phyloP scores from a whole-genome alignment of 345 rosid species.

The Combretum micranthum region DNA sequence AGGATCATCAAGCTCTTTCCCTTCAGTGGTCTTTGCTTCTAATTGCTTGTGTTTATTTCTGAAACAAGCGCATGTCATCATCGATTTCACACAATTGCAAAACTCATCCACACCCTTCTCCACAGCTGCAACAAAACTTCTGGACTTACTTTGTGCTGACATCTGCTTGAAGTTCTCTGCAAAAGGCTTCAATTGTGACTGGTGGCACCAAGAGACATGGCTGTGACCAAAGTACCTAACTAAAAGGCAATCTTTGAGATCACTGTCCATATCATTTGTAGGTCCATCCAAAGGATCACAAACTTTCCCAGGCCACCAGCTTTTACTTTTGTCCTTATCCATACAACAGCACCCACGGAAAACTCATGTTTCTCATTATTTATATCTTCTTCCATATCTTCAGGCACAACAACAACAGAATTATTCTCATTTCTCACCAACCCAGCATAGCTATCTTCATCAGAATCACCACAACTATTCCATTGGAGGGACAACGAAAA shows the following conservation, averaged over 20 bases:
- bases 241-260: conserved; percentile 24
- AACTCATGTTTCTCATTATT: conserved; percentile 19
- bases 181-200: conserved; percentile 61
- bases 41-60: conserved; percentile 17
- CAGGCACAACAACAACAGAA: conserved; percentile 17
- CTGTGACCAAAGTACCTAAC: conserved; percentile 46
- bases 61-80: conserved; percentile 53
- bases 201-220: conserved; percentile 43
- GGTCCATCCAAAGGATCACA: conserved; percentile 31
- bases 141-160: conserved; percentile 29
- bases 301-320: conserved; percentile 93
- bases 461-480: conserved; percentile 12
- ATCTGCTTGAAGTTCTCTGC: conserved; percentile 43
- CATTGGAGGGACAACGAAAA: conserved; percentile 31
- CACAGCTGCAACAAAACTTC: conserved; percentile 48
- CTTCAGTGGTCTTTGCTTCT: conserved; percentile 5
- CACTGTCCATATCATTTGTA: conserved; percentile 15
- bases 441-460: conserved; percentile 14
- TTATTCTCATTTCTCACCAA: conserved; percentile 8
- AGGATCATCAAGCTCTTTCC: conserved; percentile 6
- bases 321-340: conserved; percentile 53
- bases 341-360: conserved; percentile 64
- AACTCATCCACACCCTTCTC: conserved; percentile 64
- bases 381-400: conserved; percentile 11
- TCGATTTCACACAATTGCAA: conserved; percentile 38